A percentile compares a stretch with the other conserved stretches of the same genome.
These are phyloP conservation scores for Rachicladosporium sp. DNA, from an alignment of 2,329 filamentous ascomycete species.

Conservation along the genomic window DNA sequence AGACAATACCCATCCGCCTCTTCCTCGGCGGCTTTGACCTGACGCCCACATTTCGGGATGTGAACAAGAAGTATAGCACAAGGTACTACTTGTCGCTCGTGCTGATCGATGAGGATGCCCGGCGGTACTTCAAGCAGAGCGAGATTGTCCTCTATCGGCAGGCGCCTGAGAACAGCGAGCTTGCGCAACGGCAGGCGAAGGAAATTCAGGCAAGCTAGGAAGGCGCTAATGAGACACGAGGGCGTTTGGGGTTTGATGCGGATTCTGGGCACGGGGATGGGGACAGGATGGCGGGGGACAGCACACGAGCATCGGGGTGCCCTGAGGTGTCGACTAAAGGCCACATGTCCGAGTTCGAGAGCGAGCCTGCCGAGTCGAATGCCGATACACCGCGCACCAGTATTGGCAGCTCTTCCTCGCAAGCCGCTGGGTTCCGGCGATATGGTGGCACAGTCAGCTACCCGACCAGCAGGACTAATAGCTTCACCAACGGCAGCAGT, in stretches of 20 bases:
- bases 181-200: slow-evolving; percentile 36
- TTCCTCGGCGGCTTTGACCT: slow-evolving; percentile 97
- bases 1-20: slow-evolving; percentile 90
- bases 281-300: too few species aligned
- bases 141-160: slow-evolving; percentile 96
- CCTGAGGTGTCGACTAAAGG: too few species aligned
- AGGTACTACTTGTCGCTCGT: slow-evolving; percentile 95
- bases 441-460: too few species aligned
- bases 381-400: not conserved
- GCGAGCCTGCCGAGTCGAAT: not conserved
- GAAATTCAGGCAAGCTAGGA: slow-evolving; percentile 26
- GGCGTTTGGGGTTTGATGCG: slow-evolving; percentile 10
- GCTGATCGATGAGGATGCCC: slow-evolving; percentile 54
- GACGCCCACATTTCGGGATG: slow-evolving; percentile 97
- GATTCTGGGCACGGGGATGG: slow-evolving; percentile 5
- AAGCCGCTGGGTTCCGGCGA: not conserved
- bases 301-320: too few species aligned
- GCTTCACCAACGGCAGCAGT: slow-evolving; percentile 5
- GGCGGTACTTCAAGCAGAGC: slow-evolving; percentile 97
- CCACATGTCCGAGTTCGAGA: not conserved
- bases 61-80: slow-evolving; percentile 99
- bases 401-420: not conserved
- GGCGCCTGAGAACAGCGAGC: slow-evolving; percentile 37
- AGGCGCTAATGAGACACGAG: slow-evolving; percentile 19
- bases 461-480: slow-evolving; percentile 1